Percentiles rank a stretch among this genome's conserved stretches.
These are phyloP conservation scores for Phytophthora hibernalis DNA, from an alignment of 352 stramenopile genomes.

Conservation along the genomic window DNA sequence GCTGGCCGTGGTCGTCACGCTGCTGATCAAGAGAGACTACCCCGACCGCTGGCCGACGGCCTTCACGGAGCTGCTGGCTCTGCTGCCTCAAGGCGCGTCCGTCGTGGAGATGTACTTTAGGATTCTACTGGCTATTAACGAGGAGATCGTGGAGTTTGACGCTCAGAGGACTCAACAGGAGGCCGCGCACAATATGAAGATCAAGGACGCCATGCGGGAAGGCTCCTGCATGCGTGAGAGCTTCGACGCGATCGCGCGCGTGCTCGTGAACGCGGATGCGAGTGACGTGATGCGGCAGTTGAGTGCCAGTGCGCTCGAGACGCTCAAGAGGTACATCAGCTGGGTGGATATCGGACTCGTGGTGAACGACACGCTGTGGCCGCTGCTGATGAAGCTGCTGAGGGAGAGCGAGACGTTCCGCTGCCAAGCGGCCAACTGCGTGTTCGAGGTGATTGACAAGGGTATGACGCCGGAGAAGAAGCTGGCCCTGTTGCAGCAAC, in stretches of 20 bases:
- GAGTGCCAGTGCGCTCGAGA: conserved; percentile 75
- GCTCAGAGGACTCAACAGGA: conserved; percentile 64
- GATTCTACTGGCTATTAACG: conserved; percentile 89
- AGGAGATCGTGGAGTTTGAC: conserved; percentile 93
- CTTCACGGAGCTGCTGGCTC: conserved; percentile 84
- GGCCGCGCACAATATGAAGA: conserved; percentile 78
- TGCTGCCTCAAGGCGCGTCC: conserved; percentile 73
- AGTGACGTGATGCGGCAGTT: conserved; percentile 75
- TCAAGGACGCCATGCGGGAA: conserved; percentile 91
- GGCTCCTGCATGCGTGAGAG: conserved; percentile 75
- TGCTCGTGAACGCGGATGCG: conserved; percentile 76
- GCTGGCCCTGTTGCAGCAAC: conserved; percentile 72
- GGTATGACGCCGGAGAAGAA: conserved; percentile 89
- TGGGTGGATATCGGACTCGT: conserved; percentile 89
- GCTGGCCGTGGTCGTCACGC: conserved; percentile 79
- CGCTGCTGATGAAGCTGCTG: conserved; percentile 78
- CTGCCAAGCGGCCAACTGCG: conserved; percentile 77
- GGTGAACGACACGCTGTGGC: conserved; percentile 85
- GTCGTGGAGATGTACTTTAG: conserved; percentile 93
- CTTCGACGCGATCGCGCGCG: conserved; percentile 86
- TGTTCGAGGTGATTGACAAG: conserved; percentile 90
- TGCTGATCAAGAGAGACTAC: conserved; percentile 92
- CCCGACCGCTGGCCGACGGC: conserved; percentile 84
- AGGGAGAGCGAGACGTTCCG: conserved; percentile 61
- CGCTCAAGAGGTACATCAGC: conserved; percentile 86